Evolutionary conservation across 352 stramenopile genomes (phyloP), one percentile per base, ranked within the genome.

Genomic region (Pythium plurisporium): DNA sequence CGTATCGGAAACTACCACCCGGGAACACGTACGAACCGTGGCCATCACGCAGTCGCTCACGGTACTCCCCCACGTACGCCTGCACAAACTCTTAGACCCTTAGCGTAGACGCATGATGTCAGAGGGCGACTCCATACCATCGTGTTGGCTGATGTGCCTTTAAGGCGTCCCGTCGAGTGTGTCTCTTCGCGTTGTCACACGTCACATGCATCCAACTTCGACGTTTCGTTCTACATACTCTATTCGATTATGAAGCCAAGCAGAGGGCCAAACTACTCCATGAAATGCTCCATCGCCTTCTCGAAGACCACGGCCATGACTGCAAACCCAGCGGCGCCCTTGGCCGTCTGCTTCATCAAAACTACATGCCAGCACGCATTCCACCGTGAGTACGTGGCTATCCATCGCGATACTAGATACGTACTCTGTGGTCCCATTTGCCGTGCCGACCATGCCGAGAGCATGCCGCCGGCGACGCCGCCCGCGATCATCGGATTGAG

Each of bases 261-360:
- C 29, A 33, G 2, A 14, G 19, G 2, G 36, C 33, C 11, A 30
- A 2, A 19, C 17, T 56, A 58, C 20, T 55, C 50, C 26, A 65
- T 77, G 11, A 91, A 67, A 49, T 81, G 64, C 62, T 93, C 82
- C 27, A 89, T 82, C 27, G 71, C 78, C 59, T 89, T 93, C 51
- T 95, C 86, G 68, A 95, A 92, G 23, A 92, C 79, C 20, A 92
- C 83, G 26, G 81, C 83, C 77, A 95, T 91, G 45, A 73, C 74
- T 4, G 83, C 81, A 55, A 95, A 95, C 33, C 82, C 79, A 8
- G 76, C 79, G 2, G 82, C 83, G 14, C 86, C 81, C 55, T 95
- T 95, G 36, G 49, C 70, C 27, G 80, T 90, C 56, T 93, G 86
- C 55, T 69, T 70, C 43, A 79, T 50, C 41, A 91, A 43, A 59